Base-by-base conservation (phyloP, 495 filamentous ascomycete genomes). In the Parathielavia hyrcaniae region DNA sequence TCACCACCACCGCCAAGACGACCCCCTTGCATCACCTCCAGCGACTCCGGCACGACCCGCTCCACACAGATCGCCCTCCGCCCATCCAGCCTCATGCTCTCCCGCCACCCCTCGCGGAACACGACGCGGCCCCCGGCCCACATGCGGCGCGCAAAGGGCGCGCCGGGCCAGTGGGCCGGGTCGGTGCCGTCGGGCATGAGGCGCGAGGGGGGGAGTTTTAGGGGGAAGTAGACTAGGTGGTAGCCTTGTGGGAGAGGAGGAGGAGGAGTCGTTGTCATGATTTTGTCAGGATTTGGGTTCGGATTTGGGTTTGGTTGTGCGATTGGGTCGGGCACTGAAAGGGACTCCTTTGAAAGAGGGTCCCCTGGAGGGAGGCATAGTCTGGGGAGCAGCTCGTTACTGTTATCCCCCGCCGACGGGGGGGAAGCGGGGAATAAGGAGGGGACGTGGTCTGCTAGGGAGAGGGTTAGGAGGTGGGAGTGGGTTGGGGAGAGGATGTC, bases 131-230 rank as follows among this genome's bases (percentile, higher is more conserved):
- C 89, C 26, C 88, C 88, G 3, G 86, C 86, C 89, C 89, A 95
- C 82, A 95, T 85, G 23, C 88, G 81, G 22, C 86, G 77, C 23
- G 75, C 79, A 58, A 83, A 91, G 0, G 85, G 83, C 0, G 57
- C 34, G 4, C 81, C 79, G 0, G 89, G 88, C 44, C 79, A 84
- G 58, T 90, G 88, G 2, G 79, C 79, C 3, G 73, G 69, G 69
- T 92, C 89, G 1, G 87, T 88, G 36, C 89, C 89, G 70, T 95
- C 89, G 4, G 69, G 64, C 1, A 84, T 78, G 5, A 91, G 78
- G 3, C 78, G 64, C 16, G 64, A 70, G 56, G 80, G 73, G 2
- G 77, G 69, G 48, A 81, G 75, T 39, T 78, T 75, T 0, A 84
- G 78, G 1, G 86, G 84, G 71, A 88, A 90, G 70, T 91, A 87